Percentiles rank a stretch among this genome's conserved stretches.
These are phyloP conservation scores for Microcera coccophila DNA, from an alignment of 2,329 filamentous ascomycete genomes.

Conservation along the genomic window DNA sequence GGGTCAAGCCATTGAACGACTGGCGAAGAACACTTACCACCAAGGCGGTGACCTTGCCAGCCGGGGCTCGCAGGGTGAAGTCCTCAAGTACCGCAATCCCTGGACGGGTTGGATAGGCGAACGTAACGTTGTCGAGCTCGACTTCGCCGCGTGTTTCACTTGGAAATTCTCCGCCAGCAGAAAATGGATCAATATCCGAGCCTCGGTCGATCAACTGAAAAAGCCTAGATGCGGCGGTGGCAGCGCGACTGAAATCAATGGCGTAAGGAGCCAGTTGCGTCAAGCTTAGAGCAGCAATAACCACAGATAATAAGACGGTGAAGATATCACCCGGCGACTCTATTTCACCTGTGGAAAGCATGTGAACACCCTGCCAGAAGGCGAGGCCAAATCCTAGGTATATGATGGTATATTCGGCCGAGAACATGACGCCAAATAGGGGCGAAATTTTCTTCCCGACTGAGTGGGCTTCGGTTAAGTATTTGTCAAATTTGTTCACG, in stretches of 20 bases:
- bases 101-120: slow-evolving; percentile 56
- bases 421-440: slow-evolving; percentile 42
- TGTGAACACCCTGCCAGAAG: slow-evolving; percentile 50
- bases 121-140: slow-evolving; percentile 45
- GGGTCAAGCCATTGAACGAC: not conserved
- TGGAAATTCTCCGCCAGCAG: slow-evolving; percentile 30
- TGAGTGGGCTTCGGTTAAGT: slow-evolving; percentile 37
- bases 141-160: slow-evolving; percentile 41
- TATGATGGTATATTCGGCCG: slow-evolving; percentile 45
- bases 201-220: slow-evolving; percentile 47
- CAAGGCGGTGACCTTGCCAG: slow-evolving; percentile 49
- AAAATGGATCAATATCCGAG: slow-evolving; percentile 42
- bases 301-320: slow-evolving; percentile 40
- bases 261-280: slow-evolving; percentile 46
- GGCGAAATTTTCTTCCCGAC: slow-evolving; percentile 43
- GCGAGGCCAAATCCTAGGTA: slow-evolving; percentile 46
- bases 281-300: slow-evolving; percentile 37
- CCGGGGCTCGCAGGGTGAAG: slow-evolving; percentile 41
- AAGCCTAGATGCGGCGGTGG: slow-evolving; percentile 44
- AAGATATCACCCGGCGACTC: slow-evolving; percentile 43
- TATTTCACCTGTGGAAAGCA: slow-evolving; percentile 45
- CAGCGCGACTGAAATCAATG: slow-evolving; percentile 43
- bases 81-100: slow-evolving; percentile 43
- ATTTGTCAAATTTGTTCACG: slow-evolving; percentile 38
- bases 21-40: not conserved